Conservation (phyloP, 495 filamentous ascomycete genomes). For the Penicillium odoratum region DNA sequence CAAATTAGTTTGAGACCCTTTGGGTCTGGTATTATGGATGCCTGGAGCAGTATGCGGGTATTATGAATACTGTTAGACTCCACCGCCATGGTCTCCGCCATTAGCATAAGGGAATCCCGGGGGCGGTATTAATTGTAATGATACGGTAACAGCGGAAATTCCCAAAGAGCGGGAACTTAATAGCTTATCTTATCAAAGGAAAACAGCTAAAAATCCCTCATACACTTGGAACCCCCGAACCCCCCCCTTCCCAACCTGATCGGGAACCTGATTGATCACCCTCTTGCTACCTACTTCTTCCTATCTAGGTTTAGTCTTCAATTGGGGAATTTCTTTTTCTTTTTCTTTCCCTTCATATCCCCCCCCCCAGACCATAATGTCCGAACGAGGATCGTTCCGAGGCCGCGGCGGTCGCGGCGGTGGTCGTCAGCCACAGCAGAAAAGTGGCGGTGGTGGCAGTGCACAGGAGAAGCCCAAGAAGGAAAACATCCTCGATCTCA, state of each 20-base stretch:
- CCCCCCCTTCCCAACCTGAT: not conserved
- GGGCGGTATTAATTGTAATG: not conserved
- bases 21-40: constrained; percentile 9
- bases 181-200: not conserved
- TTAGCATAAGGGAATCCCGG: not conserved
- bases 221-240: constrained; percentile 10
- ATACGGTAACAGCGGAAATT: constrained; percentile 17
- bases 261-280: not conserved
- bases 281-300: constrained; percentile 8
- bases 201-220: constrained; percentile 32
- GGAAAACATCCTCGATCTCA: constrained; percentile 94
- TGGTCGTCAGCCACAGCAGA: constrained; percentile 37
- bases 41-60: constrained; percentile 8
- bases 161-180: not conserved
- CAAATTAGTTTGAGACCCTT: not conserved
- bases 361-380: constrained; percentile 48
- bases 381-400: constrained; percentile 67
- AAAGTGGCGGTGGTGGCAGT: constrained; percentile 52
- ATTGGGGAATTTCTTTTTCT: constrained; percentile 12
- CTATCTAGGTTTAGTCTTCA: constrained; percentile 15
- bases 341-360: constrained; percentile 2
- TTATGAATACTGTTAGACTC: not conserved
- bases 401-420: constrained; percentile 51
- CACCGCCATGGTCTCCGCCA: not conserved
- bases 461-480: constrained; percentile 82